phyloP scores from a whole-genome alignment of 768 basidiomycete species.

The Trametes gibbosa region DNA sequence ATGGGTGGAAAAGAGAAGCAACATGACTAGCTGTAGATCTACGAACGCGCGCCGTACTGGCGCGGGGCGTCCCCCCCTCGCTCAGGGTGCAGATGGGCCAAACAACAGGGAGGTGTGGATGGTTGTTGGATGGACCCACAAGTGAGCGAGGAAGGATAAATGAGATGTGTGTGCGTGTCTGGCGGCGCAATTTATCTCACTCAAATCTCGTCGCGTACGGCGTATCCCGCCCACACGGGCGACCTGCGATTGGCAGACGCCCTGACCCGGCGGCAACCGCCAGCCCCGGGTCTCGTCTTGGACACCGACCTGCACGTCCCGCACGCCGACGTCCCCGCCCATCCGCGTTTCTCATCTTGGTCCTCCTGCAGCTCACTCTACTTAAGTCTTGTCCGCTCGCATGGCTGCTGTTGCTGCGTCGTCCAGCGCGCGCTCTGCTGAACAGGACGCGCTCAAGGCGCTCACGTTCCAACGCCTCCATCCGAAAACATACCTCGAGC shows the following conservation, averaged over 20 bases:
- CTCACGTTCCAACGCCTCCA: slow-evolving; percentile 83
- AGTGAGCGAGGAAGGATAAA: slow-evolving; percentile 19
- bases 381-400: not conserved
- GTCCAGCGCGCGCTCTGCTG: slow-evolving; percentile 10
- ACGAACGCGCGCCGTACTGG: not conserved
- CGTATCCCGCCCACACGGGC: slow-evolving; percentile 2
- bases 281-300: not conserved
- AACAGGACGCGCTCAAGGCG: slow-evolving; percentile 27
- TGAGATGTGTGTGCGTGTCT: slow-evolving; percentile 5
- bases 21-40: slow-evolving; percentile 14
- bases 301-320: not conserved
- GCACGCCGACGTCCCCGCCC: not conserved
- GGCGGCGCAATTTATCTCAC: slow-evolving; percentile 20
- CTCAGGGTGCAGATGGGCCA: not conserved
- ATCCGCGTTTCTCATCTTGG: not conserved
- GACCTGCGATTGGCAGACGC: not conserved
- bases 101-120: slow-evolving; percentile 1
- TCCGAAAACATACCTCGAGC: slow-evolving; percentile 82
- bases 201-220: slow-evolving; percentile 17
- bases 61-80: no score
- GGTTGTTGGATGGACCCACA: slow-evolving; percentile 18
- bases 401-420: slow-evolving; percentile 16
- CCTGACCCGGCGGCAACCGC: not conserved
- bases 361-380: not conserved
- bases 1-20: slow-evolving; percentile 12